Percentiles rank a stretch among this genome's conserved stretches.
Conservation (phyloP, 2,329 filamentous ascomycete genomes). For the Pezicula rhizophila region DNA sequence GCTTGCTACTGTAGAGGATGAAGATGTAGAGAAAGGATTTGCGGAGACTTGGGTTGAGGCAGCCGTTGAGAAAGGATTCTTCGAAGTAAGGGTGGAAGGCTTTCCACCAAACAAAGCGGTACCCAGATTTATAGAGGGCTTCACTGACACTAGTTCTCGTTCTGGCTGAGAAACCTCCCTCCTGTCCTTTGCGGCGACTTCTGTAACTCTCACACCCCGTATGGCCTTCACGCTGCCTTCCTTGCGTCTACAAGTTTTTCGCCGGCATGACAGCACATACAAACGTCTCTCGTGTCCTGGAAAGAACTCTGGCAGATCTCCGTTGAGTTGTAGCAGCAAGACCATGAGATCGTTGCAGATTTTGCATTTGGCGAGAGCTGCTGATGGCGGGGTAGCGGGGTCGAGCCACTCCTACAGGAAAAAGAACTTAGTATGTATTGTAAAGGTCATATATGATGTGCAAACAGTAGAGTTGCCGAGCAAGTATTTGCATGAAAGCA, state of each 20-base stretch:
- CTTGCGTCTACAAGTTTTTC: constrained; percentile 73
- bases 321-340: constrained; percentile 84
- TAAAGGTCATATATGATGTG: background rate
- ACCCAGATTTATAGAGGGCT: constrained; percentile 42
- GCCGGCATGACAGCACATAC: constrained; percentile 78
- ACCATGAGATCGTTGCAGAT: constrained; percentile 79
- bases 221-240: constrained; percentile 74
- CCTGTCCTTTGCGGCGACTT: constrained; percentile 15
- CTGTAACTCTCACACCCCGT: constrained; percentile 54
- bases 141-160: constrained; percentile 17
- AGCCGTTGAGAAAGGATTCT: constrained; percentile 47
- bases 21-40: constrained; percentile 54
- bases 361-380: constrained; percentile 75
- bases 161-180: constrained; percentile 22
- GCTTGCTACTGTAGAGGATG: constrained; percentile 29
- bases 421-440: background rate
- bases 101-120: constrained; percentile 66
- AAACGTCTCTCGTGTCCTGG: constrained; percentile 81
- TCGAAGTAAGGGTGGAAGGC: constrained; percentile 35
- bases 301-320: constrained; percentile 79
- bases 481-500: no score
- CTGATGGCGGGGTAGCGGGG: constrained; percentile 62
- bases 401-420: constrained; percentile 73
- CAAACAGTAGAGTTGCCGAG: background rate
- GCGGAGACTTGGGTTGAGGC: constrained; percentile 19